Percentiles rank a stretch among this genome's conserved stretches.
phyloP scores from a whole-genome alignment of 2,329 filamentous ascomycete genomes.

The Sporothrix brunneoviolacea region DNA sequence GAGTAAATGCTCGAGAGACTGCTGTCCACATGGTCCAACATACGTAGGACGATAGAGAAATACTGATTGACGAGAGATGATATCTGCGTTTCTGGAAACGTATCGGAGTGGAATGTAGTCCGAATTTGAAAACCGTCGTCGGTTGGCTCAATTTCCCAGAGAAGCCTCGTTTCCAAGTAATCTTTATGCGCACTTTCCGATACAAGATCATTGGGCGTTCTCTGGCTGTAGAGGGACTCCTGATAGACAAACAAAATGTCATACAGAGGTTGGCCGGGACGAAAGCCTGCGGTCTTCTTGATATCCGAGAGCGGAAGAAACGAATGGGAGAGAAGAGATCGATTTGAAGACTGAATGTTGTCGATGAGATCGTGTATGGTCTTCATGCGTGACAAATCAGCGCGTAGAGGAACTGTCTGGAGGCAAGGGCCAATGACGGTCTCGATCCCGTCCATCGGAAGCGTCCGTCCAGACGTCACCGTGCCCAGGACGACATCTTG shows the following conservation, averaged over 20 bases:
- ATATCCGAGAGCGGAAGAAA: conserved; percentile 62
- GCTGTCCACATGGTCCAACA: conserved; percentile 22
- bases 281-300: conserved; percentile 50
- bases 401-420: conserved; percentile 64
- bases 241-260: conserved; percentile 82
- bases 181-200: conserved; percentile 57
- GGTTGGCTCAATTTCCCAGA: conserved; percentile 68
- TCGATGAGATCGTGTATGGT: conserved; percentile 55
- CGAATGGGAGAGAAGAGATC: conserved; percentile 57
- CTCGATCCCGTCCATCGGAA: conserved; percentile 66
- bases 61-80: conserved; percentile 55
- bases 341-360: conserved; percentile 58
- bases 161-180: conserved; percentile 66
- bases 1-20: conserved; percentile 21
- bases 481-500: conserved; percentile 67
- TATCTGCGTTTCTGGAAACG: conserved; percentile 50
- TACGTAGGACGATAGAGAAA: conserved; percentile 36
- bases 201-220: conserved; percentile 30
- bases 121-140: conserved; percentile 33
- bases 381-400: conserved; percentile 46
- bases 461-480: conserved; percentile 73
- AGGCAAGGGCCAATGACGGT: conserved; percentile 74
- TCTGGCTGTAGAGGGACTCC: conserved; percentile 51
- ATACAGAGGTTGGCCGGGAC: conserved; percentile 56
- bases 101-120: conserved; percentile 40